Conservation (phyloP, 2,329 filamentous ascomycete genomes). For the Arthrobotrys musiformis region DNA sequence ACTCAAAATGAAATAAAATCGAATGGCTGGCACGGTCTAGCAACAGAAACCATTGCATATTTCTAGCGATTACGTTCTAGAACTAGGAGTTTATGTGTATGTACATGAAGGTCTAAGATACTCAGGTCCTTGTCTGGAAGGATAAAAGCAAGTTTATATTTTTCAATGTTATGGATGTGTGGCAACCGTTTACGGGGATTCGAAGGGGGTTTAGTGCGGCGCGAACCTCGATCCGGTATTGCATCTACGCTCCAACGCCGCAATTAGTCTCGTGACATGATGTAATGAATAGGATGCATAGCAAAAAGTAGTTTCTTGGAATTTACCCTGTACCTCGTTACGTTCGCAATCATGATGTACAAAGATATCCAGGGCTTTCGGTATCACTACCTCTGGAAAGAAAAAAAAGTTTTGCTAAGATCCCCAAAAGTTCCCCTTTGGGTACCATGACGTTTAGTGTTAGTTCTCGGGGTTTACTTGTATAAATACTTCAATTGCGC, state of each 20-base stretch:
- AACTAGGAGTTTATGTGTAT: conserved; percentile 20
- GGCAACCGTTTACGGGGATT: conserved; percentile 26
- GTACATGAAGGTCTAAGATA: too few species aligned
- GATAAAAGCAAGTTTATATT: conserved; percentile 51
- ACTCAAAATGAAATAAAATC: neutral
- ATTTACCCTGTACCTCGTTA: neutral
- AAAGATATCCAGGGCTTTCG: neutral
- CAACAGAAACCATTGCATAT: conserved; percentile 23
- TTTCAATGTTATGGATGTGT: conserved; percentile 6
- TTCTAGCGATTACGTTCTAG: conserved; percentile 37
- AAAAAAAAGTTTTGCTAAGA: conserved; percentile 9
- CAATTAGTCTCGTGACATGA: conserved; percentile 50
- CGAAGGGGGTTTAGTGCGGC: conserved; percentile 30
- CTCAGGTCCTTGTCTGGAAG: neutral
- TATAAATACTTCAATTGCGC: conserved; percentile 53
- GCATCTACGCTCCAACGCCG: conserved; percentile 27
- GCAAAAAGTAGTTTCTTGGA: neutral
- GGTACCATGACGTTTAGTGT: conserved; percentile 39
- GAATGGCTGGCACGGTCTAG: neutral
- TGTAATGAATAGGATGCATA: conserved; percentile 39
- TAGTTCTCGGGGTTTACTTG: neutral
- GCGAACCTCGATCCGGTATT: conserved; percentile 45
- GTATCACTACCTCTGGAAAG: neutral
- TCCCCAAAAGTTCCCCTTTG: conserved; percentile 2
- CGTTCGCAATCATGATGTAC: neutral